Evolutionary conservation across 352 stramenopile genomes (phyloP), one percentile per base, ranked within the genome.

Genomic region (Globisporangium nunn): DNA sequence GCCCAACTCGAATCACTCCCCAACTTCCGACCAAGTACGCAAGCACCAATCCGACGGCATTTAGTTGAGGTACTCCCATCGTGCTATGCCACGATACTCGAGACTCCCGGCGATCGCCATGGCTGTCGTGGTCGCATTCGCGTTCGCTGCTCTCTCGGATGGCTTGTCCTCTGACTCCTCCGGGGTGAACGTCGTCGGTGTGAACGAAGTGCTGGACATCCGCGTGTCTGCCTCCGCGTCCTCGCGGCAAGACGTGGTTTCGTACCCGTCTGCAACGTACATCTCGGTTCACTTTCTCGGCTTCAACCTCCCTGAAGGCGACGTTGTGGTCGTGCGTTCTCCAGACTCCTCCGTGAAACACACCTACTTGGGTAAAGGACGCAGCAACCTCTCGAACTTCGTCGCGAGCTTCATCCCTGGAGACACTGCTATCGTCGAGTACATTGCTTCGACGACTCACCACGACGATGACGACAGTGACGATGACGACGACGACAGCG

Each of bases 241-340:
- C n/a, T 67, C 59, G 33, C 61, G 63, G 35, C 33, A 76, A 41
- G 62, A 81, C 52, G 15, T 71, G 40, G 68, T 83, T 48, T 63
- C 68, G 46, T 67, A 83, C 70, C 58, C 78, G 40, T 65, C 67
- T 28, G 70, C 76, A 17, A 74, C 61, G 17, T 87, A 87, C 59
- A 75, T 87, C 35, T 60, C 74, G 4, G 66, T 88, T 18, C 67
- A 81, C 51, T 86, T 91, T 47, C 44, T 60, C 50, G 56, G 57
- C 29, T 76, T 91, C 39, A 63, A 82, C 56, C 61, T 91, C 4
- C 78, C 78, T 3, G 55, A 70, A 17, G 71, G 68, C 17, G 76
- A 88, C 43, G 62, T 64, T 11, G 68, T 91, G 18, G 57, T 81
- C 40, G 63, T 91, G 53, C 66, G 50, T 48, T 78, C 66, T 51